These are phyloP conservation scores for Entophlyctis luteolus DNA, from an alignment of 192 early-diverging fungal species.

Conservation along the genomic window DNA sequence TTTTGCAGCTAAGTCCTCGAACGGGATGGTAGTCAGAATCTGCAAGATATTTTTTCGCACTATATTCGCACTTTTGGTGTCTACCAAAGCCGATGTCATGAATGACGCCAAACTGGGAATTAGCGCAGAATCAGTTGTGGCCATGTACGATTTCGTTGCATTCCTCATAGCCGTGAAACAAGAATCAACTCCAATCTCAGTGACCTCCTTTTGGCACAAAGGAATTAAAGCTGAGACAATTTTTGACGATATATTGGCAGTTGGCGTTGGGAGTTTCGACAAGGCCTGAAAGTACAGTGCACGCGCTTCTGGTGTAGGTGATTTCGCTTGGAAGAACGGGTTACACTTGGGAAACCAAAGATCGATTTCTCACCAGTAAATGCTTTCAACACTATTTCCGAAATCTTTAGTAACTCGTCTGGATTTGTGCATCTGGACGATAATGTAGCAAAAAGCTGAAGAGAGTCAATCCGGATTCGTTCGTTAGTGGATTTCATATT, in stretches of 20 bases:
- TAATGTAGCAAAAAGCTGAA: slow-evolving; percentile 60
- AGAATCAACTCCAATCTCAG: slow-evolving; percentile 61
- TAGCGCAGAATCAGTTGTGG: slow-evolving; percentile 33
- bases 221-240: slow-evolving; percentile 60
- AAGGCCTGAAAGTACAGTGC: slow-evolving; percentile 59
- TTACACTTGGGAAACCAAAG: slow-evolving; percentile 2
- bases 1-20: slow-evolving; percentile 45
- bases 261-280: slow-evolving; percentile 33
- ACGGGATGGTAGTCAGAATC: slow-evolving; percentile 30
- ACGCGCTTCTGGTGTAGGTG: slow-evolving; percentile 65
- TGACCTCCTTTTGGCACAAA: slow-evolving; percentile 74
- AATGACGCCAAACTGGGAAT: slow-evolving; percentile 45
- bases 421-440: slow-evolving; percentile 42
- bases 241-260: slow-evolving; percentile 39
- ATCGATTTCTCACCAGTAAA: slow-evolving; percentile 22
- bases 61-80: slow-evolving; percentile 48
- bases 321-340: slow-evolving; percentile 13
- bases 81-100: slow-evolving; percentile 53
- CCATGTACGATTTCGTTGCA: slow-evolving; percentile 51
- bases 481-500: slow-evolving; percentile 67
- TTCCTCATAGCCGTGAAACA: slow-evolving; percentile 57
- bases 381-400: slow-evolving; percentile 57
- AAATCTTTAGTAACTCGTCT: slow-evolving; percentile 55
- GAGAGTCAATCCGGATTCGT: slow-evolving; percentile 50
- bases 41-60: slow-evolving; percentile 64